Evolutionary conservation across 2,329 filamentous ascomycete genomes (phyloP).

Genomic region (Rhinocladiella mackenziei): DNA sequence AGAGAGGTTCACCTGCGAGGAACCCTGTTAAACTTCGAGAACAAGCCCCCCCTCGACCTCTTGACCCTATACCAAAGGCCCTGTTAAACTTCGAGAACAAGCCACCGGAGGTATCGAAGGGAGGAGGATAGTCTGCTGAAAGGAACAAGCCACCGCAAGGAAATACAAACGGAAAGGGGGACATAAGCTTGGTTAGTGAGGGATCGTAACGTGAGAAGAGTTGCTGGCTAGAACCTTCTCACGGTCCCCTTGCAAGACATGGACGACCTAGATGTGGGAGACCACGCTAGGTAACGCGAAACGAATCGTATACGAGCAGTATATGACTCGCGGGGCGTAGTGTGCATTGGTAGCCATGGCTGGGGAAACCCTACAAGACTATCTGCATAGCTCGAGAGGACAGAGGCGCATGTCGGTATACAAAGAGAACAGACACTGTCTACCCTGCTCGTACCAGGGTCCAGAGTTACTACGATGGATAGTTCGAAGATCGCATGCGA

Average conservation of each 20-base stretch:
- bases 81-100: no score
- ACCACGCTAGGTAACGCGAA: conserved; percentile 8
- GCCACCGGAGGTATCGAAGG: conserved; percentile 7
- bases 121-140: conserved; percentile 2
- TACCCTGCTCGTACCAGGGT: conserved; percentile 1
- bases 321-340: conserved; percentile 5
- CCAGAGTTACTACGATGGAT: conserved; percentile 1
- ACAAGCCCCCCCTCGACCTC: no score
- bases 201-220: conserved; percentile 1
- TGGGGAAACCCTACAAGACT: conserved; percentile 1
- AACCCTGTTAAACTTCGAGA: no score
- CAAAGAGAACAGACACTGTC: conserved; percentile 6
- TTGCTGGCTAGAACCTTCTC: conserved; percentile 1
- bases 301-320: background rate
- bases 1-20: no score
- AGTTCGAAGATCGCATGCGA: conserved; percentile 1
- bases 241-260: conserved; percentile 4
- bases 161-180: conserved; percentile 6
- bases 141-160: conserved; percentile 6
- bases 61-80: no score
- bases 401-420: conserved; percentile 3
- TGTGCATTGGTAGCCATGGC: conserved; percentile 5
- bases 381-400: conserved; percentile 5
- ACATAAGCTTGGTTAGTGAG: conserved; percentile 11
- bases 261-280: conserved; percentile 7